Evolutionary conservation across 352 stramenopile genomes (phyloP).

Genomic region (Lagenidium giganteum): DNA sequence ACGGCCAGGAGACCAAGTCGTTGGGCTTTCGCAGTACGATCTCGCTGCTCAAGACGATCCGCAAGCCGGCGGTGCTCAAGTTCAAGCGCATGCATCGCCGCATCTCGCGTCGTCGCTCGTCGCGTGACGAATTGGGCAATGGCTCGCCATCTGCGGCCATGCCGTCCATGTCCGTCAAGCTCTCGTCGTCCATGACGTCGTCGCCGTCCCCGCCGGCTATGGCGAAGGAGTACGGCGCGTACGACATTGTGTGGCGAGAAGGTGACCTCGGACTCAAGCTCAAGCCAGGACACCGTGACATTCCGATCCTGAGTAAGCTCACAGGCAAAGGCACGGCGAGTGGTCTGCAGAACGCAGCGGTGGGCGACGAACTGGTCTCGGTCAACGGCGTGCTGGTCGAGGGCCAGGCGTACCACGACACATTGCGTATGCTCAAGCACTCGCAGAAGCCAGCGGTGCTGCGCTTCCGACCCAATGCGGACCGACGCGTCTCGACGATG

Average conservation of each 20-base stretch:
- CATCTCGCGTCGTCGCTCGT: conserved; percentile 52
- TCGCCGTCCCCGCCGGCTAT: background rate
- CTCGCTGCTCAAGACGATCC: conserved; percentile 80
- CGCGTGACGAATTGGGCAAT: conserved; percentile 22
- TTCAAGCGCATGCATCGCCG: conserved; percentile 84
- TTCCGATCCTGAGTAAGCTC: conserved; percentile 78
- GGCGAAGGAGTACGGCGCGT: conserved; percentile 51
- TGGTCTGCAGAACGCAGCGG: conserved; percentile 74
- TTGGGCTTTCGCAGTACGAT: conserved; percentile 83
- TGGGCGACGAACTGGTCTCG: conserved; percentile 80
- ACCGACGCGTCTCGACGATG: conserved; percentile 54
- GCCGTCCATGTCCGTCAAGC: conserved; percentile 9
- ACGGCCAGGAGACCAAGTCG: conserved; percentile 81
- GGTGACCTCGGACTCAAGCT: conserved; percentile 82
- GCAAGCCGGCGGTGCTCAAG: conserved; percentile 83
- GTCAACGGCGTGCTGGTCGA: conserved; percentile 82
- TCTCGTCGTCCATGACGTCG: conserved; percentile 6
- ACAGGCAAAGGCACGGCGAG: conserved; percentile 80
- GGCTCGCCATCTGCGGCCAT: conserved; percentile 23
- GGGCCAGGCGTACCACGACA: conserved; percentile 78
- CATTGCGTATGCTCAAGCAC: conserved; percentile 83
- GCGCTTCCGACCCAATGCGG: conserved; percentile 63
- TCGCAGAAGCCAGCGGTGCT: conserved; percentile 79
- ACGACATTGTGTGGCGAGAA: conserved; percentile 87
- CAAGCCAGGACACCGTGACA: conserved; percentile 69